Percentiles rank a stretch among this genome's conserved stretches.
Evolutionary conservation across 345 rosid species (phyloP).

Genomic region (Camelina sativa): DNA sequence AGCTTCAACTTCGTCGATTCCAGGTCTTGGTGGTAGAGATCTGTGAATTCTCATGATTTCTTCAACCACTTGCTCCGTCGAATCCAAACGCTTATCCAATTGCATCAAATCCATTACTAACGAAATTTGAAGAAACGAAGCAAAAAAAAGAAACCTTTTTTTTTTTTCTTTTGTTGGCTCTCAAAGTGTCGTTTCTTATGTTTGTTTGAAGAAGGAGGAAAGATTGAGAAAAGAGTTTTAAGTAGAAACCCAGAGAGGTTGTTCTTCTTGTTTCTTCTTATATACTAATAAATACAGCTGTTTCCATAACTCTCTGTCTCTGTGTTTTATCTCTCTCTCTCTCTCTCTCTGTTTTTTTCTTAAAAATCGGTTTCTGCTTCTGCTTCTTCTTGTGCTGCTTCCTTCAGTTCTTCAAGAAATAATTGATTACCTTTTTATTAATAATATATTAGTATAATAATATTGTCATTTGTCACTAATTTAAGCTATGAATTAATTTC

Average conservation of each 20-base stretch:
- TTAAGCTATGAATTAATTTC: neutral
- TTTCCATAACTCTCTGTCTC: slow-evolving; percentile 45
- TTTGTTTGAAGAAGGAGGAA: neutral
- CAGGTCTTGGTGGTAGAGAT: slow-evolving; percentile 81
- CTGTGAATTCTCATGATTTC: slow-evolving; percentile 92
- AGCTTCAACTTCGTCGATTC: slow-evolving; percentile 82
- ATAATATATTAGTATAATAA: too few species aligned
- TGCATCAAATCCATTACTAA: slow-evolving; percentile 37
- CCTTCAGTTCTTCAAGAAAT: slow-evolving; percentile 19
- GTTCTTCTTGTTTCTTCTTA: neutral
- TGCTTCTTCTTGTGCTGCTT: slow-evolving; percentile 34
- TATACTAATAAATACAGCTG: slow-evolving; percentile 41
- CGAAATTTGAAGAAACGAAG: neutral
- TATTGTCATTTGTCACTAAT: slow-evolving; percentile 25
- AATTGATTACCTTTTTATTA: slow-evolving; percentile 22
- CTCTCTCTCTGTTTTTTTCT: too few species aligned
- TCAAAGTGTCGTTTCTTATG: neutral
- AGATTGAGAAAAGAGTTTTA: slow-evolving; percentile 33
- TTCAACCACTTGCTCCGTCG: slow-evolving; percentile 74
- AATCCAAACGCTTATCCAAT: slow-evolving; percentile 57
- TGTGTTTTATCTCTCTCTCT: too few species aligned
- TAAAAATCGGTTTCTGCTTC: too few species aligned
- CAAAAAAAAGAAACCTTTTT: neutral
- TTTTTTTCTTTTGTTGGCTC: neutral
- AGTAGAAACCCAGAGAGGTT: slow-evolving; percentile 40